These are phyloP conservation scores for Roridomyces roridus DNA, from an alignment of 768 basidiomycete species.

Conservation along the genomic window DNA sequence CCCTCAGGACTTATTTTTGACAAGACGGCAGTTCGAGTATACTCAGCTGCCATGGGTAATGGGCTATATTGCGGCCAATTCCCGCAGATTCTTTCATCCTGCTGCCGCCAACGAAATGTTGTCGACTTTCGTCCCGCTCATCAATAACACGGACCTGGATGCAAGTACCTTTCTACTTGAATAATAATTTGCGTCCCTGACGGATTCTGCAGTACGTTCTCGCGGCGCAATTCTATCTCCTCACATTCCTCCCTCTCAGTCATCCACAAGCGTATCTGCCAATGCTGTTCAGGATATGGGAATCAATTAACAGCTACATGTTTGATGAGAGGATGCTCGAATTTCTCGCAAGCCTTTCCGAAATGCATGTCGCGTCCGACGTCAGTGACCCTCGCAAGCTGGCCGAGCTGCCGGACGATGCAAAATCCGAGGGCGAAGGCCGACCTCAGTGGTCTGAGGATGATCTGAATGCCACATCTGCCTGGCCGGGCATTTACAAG, in stretches of 20 bases:
- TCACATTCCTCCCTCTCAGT: slow-evolving; percentile 83
- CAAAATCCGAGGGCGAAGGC: slow-evolving; percentile 63
- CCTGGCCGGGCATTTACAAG: slow-evolving; percentile 80
- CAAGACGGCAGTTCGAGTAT: slow-evolving; percentile 77
- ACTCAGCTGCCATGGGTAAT: slow-evolving; percentile 84
- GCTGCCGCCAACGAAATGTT: slow-evolving; percentile 89
- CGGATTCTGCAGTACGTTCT: slow-evolving; percentile 61
- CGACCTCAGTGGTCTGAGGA: slow-evolving; percentile 61
- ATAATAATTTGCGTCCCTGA: not conserved
- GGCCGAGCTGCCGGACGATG: slow-evolving; percentile 73
- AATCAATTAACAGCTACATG: slow-evolving; percentile 86
- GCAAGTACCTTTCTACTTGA: slow-evolving; percentile 48
- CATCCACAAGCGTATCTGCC: slow-evolving; percentile 87
- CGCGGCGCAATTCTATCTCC: slow-evolving; percentile 83
- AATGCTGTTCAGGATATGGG: slow-evolving; percentile 87
- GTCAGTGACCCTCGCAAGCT: slow-evolving; percentile 77
- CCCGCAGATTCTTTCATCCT: slow-evolving; percentile 88
- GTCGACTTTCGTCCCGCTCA: slow-evolving; percentile 77
- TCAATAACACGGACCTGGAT: slow-evolving; percentile 78
- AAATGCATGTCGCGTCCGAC: slow-evolving; percentile 81
- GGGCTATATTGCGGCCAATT: slow-evolving; percentile 71
- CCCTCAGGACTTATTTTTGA: slow-evolving; percentile 83
- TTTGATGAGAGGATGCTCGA: slow-evolving; percentile 91
- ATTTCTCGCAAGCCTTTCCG: slow-evolving; percentile 77
- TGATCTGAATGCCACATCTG: slow-evolving; percentile 41